Conservation (phyloP, 768 basidiomycete species). For the Clitopilus hobsonii region DNA sequence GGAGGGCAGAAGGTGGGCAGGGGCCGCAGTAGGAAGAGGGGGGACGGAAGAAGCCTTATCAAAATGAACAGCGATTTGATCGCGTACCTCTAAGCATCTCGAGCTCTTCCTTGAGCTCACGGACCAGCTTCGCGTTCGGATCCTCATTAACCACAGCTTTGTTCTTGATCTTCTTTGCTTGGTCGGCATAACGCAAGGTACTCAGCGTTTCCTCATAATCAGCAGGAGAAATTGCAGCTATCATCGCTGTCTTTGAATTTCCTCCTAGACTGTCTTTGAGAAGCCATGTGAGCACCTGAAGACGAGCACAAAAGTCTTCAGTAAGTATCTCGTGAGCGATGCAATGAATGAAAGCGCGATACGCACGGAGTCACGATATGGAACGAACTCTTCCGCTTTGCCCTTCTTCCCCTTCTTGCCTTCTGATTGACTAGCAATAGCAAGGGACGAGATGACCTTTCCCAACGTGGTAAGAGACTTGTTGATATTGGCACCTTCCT, state of each 20-base stretch:
- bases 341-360: background rate
- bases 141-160: slow-evolving; percentile 99
- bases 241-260: slow-evolving; percentile 99
- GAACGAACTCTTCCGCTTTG: slow-evolving; percentile 88
- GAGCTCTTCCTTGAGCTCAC: slow-evolving; percentile 97
- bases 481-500: slow-evolving; percentile 99
- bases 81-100: slow-evolving; percentile 78
- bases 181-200: slow-evolving; percentile 96
- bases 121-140: slow-evolving; percentile 97
- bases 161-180: slow-evolving; percentile 99
- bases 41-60: slow-evolving; percentile 3
- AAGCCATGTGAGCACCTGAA: slow-evolving; percentile 92
- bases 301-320: slow-evolving; percentile 3
- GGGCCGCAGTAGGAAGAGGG: slow-evolving; percentile 3
- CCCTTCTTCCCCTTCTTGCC: slow-evolving; percentile 86
- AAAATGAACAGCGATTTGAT: slow-evolving; percentile 21
- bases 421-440: slow-evolving; percentile 59
- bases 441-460: slow-evolving; percentile 93
- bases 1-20: slow-evolving; percentile 2
- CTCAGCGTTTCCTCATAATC: slow-evolving; percentile 98
- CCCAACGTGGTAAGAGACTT: slow-evolving; percentile 97
- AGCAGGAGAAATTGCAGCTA: slow-evolving; percentile 97
- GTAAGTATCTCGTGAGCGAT: background rate
- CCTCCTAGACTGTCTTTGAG: slow-evolving; percentile 97
- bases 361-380: slow-evolving; percentile 94